A percentile compares a stretch with the other conserved stretches of the same genome.
These are phyloP conservation scores for Pseudogymnoascus sp. DNA, from an alignment of 2,329 filamentous ascomycete genomes.

Conservation along the genomic window DNA sequence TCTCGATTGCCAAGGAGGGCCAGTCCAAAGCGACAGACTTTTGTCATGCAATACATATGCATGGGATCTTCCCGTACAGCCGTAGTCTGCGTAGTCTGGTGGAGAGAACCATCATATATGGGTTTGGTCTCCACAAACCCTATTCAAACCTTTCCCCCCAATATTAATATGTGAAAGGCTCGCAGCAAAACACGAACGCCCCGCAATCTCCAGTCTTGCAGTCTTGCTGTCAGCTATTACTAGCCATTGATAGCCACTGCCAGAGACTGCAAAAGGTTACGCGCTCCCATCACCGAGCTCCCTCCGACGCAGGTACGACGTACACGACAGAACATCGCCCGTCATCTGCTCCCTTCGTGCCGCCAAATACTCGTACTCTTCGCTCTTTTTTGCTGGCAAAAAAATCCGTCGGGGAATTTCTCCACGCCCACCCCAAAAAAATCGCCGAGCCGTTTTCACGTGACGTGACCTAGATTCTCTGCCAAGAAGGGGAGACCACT, in stretches of 20 bases:
- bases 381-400: neutral
- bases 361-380: neutral
- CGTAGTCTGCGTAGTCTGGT: neutral
- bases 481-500: neutral
- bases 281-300: neutral
- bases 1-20: neutral
- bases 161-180: slow-evolving; percentile 7
- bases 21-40: neutral
- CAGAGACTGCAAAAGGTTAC: neutral
- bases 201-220: neutral
- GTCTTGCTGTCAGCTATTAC: neutral
- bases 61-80: slow-evolving; percentile 8
- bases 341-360: neutral
- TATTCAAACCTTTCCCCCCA: slow-evolving; percentile 6
- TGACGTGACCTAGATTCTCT: neutral
- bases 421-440: neutral
- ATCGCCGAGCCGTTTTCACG: neutral
- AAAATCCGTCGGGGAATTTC: neutral
- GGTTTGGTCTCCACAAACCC: slow-evolving; percentile 8
- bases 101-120: slow-evolving; percentile 6
- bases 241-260: slow-evolving; percentile 4
- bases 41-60: slow-evolving; percentile 6
- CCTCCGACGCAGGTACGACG: slow-evolving; percentile 2
- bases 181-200: neutral
- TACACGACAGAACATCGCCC: neutral